Conservation (phyloP, 2,329 filamentous ascomycete species). For the Aureobasidium melanogenum region DNA sequence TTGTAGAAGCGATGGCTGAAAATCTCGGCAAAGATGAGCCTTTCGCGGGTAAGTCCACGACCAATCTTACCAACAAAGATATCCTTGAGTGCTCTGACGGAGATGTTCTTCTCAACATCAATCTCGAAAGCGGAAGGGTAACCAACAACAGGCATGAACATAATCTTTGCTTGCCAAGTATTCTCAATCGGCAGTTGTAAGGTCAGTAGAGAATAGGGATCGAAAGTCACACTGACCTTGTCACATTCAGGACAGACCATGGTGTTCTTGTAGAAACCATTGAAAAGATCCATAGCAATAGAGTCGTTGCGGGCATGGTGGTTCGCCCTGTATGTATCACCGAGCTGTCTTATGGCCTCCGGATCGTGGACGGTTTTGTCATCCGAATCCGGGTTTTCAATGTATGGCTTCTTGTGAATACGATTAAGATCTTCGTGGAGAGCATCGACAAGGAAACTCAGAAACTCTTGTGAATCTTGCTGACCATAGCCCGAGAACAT, state of each 20-base stretch:
- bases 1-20: slow-evolving; percentile 82
- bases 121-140: slow-evolving; percentile 63
- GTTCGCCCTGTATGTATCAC: slow-evolving; percentile 81
- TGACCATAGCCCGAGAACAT: slow-evolving; percentile 92
- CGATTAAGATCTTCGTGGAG: slow-evolving; percentile 93
- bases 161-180: slow-evolving; percentile 65
- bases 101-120: slow-evolving; percentile 70
- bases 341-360: slow-evolving; percentile 72
- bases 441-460: slow-evolving; percentile 89
- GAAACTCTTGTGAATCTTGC: slow-evolving; percentile 94
- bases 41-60: slow-evolving; percentile 44
- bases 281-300: slow-evolving; percentile 90
- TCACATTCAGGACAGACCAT: slow-evolving; percentile 82
- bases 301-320: slow-evolving; percentile 91
- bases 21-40: slow-evolving; percentile 72
- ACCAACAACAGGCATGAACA: slow-evolving; percentile 68
- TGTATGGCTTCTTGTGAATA: slow-evolving; percentile 91
- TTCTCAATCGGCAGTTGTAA: slow-evolving; percentile 82
- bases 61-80: slow-evolving; percentile 36
- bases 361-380: slow-evolving; percentile 87
- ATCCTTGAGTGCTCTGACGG: slow-evolving; percentile 59
- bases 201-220: slow-evolving; percentile 92
- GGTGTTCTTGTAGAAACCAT: slow-evolving; percentile 96
- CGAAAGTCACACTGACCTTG: slow-evolving; percentile 97
- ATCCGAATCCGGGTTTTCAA: slow-evolving; percentile 94